Evolutionary conservation across 169 alveolate species (phyloP), one percentile per base, ranked within the genome.

Genomic region (Plasmodium gallinaceum): DNA sequence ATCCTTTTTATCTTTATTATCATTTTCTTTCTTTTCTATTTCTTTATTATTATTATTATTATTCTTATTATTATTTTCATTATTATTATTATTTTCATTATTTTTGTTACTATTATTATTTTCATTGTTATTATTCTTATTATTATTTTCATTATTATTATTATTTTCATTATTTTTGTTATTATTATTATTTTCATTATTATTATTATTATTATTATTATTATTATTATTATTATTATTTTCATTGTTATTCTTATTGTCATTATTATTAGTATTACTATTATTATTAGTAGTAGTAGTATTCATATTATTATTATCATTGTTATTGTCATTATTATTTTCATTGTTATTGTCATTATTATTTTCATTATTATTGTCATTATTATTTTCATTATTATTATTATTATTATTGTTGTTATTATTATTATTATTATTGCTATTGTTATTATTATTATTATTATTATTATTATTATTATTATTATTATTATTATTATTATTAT

Each of bases 231-330:
- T 48, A 48, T 10, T 57, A 18, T 24, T 22, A 58, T 43, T 43
- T 0, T 20, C 10, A n/a, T 37, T 42, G 43, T 58, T 26, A 16
- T 58, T 60, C 2, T 43, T 58, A 58, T 74, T 58, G 22, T 20
- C n/a, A 20, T 80, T 57, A 22, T 24, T 24, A 54, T 62, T 18
- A 42, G 9, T 43, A 70, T 24, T 48, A 48, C 32, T 37, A 32
- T 72, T 76, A 58, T 18, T 20, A 5, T 60, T 20, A n/a, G n/a
- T n/a, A n/a, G 14, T 57, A 2, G 0, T 16, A 51, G 10, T 20
- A 58, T 5, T 71, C 7, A 6, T 16, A 45, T 80, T 68, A n/a
- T 71, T 46, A 45, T 80, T 46, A 16, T 65, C 51, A 26, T 62
- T 20, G 39, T 80, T 68, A 43, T 26, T 57, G 18, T 39, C 5